A percentile compares a stretch with the other conserved stretches of the same genome.
phyloP scores from a whole-genome alignment of 306 rosid species.

The Leucaena leucocephala region DNA sequence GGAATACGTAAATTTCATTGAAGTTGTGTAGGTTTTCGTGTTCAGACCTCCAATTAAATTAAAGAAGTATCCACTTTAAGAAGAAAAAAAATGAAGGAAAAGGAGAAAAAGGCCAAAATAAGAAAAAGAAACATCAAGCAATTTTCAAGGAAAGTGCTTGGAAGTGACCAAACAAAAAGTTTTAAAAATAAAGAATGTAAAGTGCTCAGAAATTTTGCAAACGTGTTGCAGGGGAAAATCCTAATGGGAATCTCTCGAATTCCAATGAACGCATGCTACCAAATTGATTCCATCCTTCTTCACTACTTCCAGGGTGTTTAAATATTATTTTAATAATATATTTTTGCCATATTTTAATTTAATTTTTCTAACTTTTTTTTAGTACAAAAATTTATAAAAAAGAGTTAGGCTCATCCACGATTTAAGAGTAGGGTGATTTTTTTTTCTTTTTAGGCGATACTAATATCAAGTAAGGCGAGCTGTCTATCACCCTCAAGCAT shows the following conservation, averaged over 20 bases:
- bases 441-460: too few species aligned
- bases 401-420: too few species aligned
- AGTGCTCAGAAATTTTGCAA: background rate
- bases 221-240: background rate
- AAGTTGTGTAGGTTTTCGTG: background rate
- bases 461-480: too few species aligned
- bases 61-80: background rate
- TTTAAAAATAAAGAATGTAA: background rate
- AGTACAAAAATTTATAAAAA: too few species aligned
- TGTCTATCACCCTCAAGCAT: too few species aligned
- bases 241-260: background rate
- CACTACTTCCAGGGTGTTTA: background rate
- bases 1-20: background rate
- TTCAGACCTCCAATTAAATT: background rate
- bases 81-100: too few species aligned
- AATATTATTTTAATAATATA: background rate
- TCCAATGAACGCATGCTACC: background rate
- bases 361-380: background rate
- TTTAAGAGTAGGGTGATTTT: too few species aligned
- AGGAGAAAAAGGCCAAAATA: background rate
- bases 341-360: background rate
- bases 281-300: background rate
- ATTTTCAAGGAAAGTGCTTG: background rate
- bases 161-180: background rate
- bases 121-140: slow-evolving; percentile 11